phyloP scores from a whole-genome alignment of 2,329 filamentous ascomycete species.

The Trichoderma atrobrunneum region DNA sequence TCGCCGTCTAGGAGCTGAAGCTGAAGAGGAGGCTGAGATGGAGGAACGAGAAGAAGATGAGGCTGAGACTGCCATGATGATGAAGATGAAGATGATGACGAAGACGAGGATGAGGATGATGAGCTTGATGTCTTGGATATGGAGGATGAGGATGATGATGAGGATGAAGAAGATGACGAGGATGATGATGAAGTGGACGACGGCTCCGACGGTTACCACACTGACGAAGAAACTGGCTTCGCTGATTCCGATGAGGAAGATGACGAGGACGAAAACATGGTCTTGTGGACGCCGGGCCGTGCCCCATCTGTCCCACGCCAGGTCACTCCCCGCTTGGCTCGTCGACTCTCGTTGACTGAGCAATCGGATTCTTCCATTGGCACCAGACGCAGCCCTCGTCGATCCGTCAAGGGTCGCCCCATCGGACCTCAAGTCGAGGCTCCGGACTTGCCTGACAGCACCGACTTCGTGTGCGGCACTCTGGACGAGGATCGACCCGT shows the following conservation, averaged over 20 bases:
- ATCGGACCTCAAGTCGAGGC: conserved; percentile 47
- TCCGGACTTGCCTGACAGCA: conserved; percentile 90
- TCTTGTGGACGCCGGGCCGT: conserved; percentile 53
- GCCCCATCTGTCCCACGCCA: conserved; percentile 37
- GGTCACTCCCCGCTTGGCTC: conserved; percentile 33
- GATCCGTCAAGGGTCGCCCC: conserved; percentile 28
- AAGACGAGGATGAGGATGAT: conserved; percentile 39
- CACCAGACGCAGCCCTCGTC: conserved; percentile 38
- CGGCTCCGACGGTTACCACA: conserved; percentile 68
- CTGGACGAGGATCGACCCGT: conserved; percentile 91
- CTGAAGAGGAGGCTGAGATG: conserved; percentile 79
- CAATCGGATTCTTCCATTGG: conserved; percentile 61
- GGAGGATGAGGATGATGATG: conserved; percentile 39
- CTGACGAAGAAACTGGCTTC: conserved; percentile 67
- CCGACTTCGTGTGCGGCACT: conserved; percentile 98
- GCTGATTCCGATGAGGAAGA: conserved; percentile 66
- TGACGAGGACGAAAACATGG: conserved; percentile 62
- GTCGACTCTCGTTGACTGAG: conserved; percentile 41
- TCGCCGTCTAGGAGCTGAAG: conserved; percentile 80
- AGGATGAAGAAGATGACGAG: conserved; percentile 36
- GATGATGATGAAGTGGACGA: conserved; percentile 53
- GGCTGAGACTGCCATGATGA: conserved; percentile 32
- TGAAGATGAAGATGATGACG: conserved; percentile 46
- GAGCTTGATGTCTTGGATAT: conserved; percentile 47
- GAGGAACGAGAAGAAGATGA: conserved; percentile 63